Percentiles rank a stretch among this genome's conserved stretches.
These are phyloP conservation scores for Heracleum sosnowskyi DNA, from an alignment of 129 eudicot genomes.

Conservation along the genomic window DNA sequence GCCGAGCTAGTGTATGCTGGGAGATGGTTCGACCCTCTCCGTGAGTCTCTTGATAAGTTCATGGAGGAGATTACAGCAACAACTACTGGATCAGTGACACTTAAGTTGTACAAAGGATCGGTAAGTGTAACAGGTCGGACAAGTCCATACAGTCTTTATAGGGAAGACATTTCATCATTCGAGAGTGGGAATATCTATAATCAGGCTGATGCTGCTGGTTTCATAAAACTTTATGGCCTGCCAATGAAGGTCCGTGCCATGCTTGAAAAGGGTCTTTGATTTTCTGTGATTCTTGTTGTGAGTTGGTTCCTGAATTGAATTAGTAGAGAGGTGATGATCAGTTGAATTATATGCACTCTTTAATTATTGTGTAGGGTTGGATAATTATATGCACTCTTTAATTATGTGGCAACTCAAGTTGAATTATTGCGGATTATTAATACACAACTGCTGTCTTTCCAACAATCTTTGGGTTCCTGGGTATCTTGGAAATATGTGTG, in stretches of 20 bases:
- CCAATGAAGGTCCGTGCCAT: conserved; percentile 94
- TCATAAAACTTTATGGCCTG: conserved; percentile 71
- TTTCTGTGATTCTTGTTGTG: not conserved
- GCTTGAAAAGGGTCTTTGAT: conserved; percentile 68
- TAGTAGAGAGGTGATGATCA: not conserved
- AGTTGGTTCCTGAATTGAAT: not conserved
- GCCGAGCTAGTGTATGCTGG: conserved; percentile 97
- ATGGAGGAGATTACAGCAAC: conserved; percentile 76
- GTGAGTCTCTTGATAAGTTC: conserved; percentile 82
- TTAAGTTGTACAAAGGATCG: conserved; percentile 84
- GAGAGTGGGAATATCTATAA: conserved; percentile 88
- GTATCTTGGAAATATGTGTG: too few species aligned
- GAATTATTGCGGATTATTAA: too few species aligned
- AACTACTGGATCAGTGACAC: conserved; percentile 79
- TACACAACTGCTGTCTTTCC: too few species aligned
- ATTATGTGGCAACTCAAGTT: not conserved
- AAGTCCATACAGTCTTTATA: conserved; percentile 73
- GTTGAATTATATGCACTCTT: conserved; percentile 5
- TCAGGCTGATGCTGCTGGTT: conserved; percentile 99
- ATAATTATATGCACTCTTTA: not conserved
- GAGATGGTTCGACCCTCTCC: conserved; percentile 95
- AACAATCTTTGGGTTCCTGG: too few species aligned
- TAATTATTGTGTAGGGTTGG: not conserved
- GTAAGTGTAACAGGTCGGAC: conserved; percentile 67
- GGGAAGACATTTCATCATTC: conserved; percentile 86